Base-by-base conservation (phyloP, 495 filamentous ascomycete species). In the Daldinia decipiens region DNA sequence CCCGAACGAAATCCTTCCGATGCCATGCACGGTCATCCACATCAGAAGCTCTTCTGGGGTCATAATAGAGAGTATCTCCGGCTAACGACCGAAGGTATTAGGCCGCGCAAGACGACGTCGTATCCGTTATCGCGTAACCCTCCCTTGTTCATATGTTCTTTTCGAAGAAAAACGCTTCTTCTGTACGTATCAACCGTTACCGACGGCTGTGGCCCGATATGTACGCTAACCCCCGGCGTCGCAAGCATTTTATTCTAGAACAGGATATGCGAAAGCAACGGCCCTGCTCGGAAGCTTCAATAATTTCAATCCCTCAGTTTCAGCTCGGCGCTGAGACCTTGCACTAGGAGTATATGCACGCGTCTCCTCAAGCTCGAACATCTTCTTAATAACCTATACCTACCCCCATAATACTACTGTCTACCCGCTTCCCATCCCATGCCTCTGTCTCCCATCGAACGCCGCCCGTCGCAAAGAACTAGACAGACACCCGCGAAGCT, bases 251-350 rank as follows among this genome's bases (percentile, higher is more conserved):
- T 24, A 24, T 24, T 53, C 50, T 53, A 53, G 50, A 31, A 53
- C 24, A 7, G 24, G 50, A 31, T 26, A 24, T 21, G n/a, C 5
- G 40, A 47, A 21, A 19, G 17, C 2, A 4, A n/a, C 13, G 24
- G 31, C 29, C 29, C 27, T 36, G 53, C 31, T 56, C 26, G 31
- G 17, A 19, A 19, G 53, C 29, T 56, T 29, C 51, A 31, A 47
- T 47, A 47, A 47, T 47, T 53, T 53, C 29, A 36, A 36, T 34
- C 29, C 53, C 53, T 32, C 29, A 2, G 53, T 56, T 56, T 56
- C 53, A 56, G 53, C 53, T 8, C 53, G 31, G 53, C 17, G 53
- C 53, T 56, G 53, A 56, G 38, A 56, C 53, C 31, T 17, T 56
- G 17, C 17, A 19, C 50, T 53, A 31, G 31, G 29, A 31, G n/a